Base-by-base conservation (phyloP, 768 basidiomycete genomes). In the Auricularia auricula-judae region DNA sequence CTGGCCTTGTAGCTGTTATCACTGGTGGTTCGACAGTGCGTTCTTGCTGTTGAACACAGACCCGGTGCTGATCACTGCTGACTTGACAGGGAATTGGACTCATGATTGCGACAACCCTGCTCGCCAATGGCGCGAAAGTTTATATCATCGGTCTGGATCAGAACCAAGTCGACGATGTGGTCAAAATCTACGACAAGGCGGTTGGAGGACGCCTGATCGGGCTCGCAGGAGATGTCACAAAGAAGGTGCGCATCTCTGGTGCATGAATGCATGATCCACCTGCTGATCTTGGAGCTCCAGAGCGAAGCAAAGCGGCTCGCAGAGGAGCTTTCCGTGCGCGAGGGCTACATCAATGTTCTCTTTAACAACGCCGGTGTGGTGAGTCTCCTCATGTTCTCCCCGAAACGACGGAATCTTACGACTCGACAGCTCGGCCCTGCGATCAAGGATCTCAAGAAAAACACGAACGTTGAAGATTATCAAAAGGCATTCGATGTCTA, bases 111-210 rank as follows among this genome's bases (percentile, higher is more conserved):
- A 76, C 77, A 10, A 79, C 80, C 0, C 70, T 82, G 1, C 66
- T 80, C 10, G 78, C 79, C 2, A 82, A 82, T 65, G 79, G 80
- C 7, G 81, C 81, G 1, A 78, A 73, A 0, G 81, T 82, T 2
- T 81, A 81, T 63, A 79, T 81, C 53, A 76, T 81, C 35, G 81
- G 79, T 0, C 78, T 77, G 2, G 73, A 72, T 8, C 78, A 80
- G 65, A 72, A 63, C 3, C 76, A 77, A 21, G 72, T 81, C n/a
- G 76, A 80, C 65, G 73, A 67, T 77, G 79, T 60, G 23, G 71
- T 64, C 7, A 21, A 23, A 10, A 61, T 36, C 11, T 66, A 64
- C 29, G 18, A 29, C 36, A 54, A 39, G 0, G 47, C 65, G 3
- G 36, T 53, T 47, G 16, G 18, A 35, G 33, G 12, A 21, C 36